Percentiles rank a stretch among this genome's conserved stretches.
Evolutionary conservation across 139 green algal genomes (phyloP).

Genomic region (Haematococcus sp.): DNA sequence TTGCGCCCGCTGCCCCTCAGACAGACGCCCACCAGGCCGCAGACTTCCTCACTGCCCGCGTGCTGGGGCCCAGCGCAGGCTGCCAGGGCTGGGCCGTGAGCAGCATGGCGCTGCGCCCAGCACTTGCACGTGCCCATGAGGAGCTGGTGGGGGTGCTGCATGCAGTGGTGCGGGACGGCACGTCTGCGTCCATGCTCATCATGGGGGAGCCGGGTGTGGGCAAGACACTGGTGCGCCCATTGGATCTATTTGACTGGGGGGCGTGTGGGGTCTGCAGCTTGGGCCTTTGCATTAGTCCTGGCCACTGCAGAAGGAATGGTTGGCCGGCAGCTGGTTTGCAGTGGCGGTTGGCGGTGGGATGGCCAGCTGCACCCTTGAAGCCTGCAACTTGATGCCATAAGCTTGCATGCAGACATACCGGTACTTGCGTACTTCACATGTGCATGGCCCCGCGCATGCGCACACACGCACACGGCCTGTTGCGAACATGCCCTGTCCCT

Average conservation of each 20-base stretch:
- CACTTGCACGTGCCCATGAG: background rate
- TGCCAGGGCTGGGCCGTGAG: background rate
- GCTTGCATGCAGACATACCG: no score
- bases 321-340: background rate
- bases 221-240: slow-evolving; percentile 32
- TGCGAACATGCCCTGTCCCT: no score
- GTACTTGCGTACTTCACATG: no score
- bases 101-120: slow-evolving; percentile 7
- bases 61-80: background rate
- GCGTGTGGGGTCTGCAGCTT: background rate
- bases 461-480: no score
- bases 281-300: background rate
- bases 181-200: slow-evolving; percentile 27
- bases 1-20: no score
- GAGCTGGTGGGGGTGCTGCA: background rate
- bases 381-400: no score
- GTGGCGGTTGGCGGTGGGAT: no score
- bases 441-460: no score
- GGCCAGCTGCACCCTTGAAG: no score
- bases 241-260: background rate
- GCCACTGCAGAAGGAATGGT: background rate
- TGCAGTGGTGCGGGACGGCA: slow-evolving; percentile 1
- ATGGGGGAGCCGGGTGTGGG: slow-evolving; percentile 27
- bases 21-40: background rate
- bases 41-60: slow-evolving; percentile 8